Conservation (phyloP, 2,329 filamentous ascomycete species). For the Cercospora sesami region DNA sequence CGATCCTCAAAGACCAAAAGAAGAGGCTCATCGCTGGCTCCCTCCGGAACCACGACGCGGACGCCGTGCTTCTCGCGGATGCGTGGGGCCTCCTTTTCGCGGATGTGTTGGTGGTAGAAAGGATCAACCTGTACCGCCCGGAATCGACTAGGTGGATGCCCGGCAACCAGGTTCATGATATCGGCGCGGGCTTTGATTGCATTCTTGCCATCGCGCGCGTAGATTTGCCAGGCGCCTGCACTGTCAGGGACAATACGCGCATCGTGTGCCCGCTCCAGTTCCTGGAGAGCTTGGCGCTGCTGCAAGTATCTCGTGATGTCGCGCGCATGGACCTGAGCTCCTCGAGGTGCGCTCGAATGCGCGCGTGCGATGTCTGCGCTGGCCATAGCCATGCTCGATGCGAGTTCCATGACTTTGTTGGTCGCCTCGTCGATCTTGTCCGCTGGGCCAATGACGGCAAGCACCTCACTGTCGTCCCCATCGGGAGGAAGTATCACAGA, state of each 20-base stretch:
- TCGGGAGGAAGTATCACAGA: conserved; percentile 76
- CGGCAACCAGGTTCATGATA: conserved; percentile 70
- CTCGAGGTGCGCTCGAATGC: conserved; percentile 70
- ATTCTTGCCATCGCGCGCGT: conserved; percentile 82
- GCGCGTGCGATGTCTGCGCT: conserved; percentile 80
- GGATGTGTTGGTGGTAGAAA: conserved; percentile 75
- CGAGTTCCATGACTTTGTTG: conserved; percentile 83
- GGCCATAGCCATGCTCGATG: conserved; percentile 80
- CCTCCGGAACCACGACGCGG: conserved; percentile 68
- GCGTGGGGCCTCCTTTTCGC: conserved; percentile 61
- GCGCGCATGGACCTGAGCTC: conserved; percentile 75
- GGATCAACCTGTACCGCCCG: conserved; percentile 68
- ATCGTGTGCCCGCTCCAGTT: conserved; percentile 76
- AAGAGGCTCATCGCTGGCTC: conserved; percentile 56
- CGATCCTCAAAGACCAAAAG: conserved; percentile 74
- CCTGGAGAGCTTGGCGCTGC: conserved; percentile 75
- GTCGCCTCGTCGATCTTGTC: conserved; percentile 68
- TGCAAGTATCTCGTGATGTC: conserved; percentile 86
- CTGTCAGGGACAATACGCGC: conserved; percentile 81
- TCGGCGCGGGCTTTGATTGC: conserved; percentile 72
- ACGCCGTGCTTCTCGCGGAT: conserved; percentile 71
- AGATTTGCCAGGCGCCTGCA: conserved; percentile 81
- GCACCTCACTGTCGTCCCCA: conserved; percentile 74
- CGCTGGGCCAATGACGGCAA: conserved; percentile 80
- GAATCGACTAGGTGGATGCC: conserved; percentile 72